Base-by-base conservation (phyloP, 345 rosid species). In the Ceriops decandra region DNA sequence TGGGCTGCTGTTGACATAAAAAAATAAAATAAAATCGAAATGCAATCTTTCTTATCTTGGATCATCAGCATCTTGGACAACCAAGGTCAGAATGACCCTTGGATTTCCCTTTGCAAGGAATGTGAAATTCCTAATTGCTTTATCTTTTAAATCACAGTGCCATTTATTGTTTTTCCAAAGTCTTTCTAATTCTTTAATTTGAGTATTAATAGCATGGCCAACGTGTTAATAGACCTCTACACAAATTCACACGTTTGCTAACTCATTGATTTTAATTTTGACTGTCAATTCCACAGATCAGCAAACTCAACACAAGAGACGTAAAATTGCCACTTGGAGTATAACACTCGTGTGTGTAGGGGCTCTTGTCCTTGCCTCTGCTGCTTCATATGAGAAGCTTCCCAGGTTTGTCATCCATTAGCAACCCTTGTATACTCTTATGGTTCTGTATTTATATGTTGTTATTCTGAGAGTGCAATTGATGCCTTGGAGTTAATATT, bases 301-400 rank as follows among this genome's bases (percentile, higher is more conserved):
- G 66, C 75, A 71, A 70, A 76, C 72, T 73, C 75, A 77, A 57
- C 74, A 66, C 32, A 83, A 72, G 69, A 75, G 88, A 68, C 75
- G 91, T 56, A 85, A 76, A 70, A 69, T 87, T 82, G 89, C 91
- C 52, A 69, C 83, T 32, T 87, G 89, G 91, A 83, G 75, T 74
- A 85, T 87, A 76, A 62, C 79, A 54, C 69, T 80, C 70, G 74
- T 80, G 59, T 85, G 88, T 70, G 42, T 82, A 63, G 87, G 91
- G 46, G 81, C 79, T 57, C 52, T 85, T 62, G 81, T 85, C 60
- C 82, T 87, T 72, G 75, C 87, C 57, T 80, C 82, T 47, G 82
- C 80, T 58, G 87, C 91, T 78, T 83, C 89, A 17, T 62, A 74
- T 67, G 82, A 82, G 70, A 72, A 59, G 59, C 79, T 85, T 69